Conservation (phyloP, 805 yeast species). For the Kuraishia piskuri region DNA sequence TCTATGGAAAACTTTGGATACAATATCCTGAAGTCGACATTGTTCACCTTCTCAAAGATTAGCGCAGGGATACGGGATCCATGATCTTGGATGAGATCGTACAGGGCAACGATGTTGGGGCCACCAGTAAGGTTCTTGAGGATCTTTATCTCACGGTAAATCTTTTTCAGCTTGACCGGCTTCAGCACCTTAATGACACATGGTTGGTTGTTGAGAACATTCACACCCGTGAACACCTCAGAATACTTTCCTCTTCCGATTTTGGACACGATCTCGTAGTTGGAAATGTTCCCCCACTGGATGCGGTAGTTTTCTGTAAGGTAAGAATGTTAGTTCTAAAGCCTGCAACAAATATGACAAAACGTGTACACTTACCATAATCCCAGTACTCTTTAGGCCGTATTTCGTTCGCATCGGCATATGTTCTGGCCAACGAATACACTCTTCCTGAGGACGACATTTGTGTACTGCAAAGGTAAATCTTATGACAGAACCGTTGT, state of each 20-base stretch:
- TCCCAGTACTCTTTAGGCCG: constrained; percentile 87
- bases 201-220: constrained; percentile 47
- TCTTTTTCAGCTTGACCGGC: constrained; percentile 90
- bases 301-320: constrained; percentile 48
- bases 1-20: constrained; percentile 71
- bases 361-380: constrained; percentile 32
- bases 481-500: no score
- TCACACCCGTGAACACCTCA: constrained; percentile 84
- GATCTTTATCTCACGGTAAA: constrained; percentile 83
- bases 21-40: constrained; percentile 77
- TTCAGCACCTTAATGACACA: constrained; percentile 87
- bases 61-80: constrained; percentile 81
- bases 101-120: constrained; percentile 65
- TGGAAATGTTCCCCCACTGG: constrained; percentile 79
- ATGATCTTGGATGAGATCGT: constrained; percentile 84
- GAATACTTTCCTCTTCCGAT: constrained; percentile 91
- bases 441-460: constrained; percentile 12
- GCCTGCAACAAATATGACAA: constrained; percentile 2
- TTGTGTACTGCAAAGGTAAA: not conserved
- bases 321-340: not conserved
- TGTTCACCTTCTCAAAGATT: constrained; percentile 77
- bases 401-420: constrained; percentile 66
- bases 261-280: constrained; percentile 77
- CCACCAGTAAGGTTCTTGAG: constrained; percentile 80
- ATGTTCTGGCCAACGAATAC: constrained; percentile 64